Conservation (phyloP, 2,329 filamentous ascomycete species). For the Aspergillus pseudotamarii region DNA sequence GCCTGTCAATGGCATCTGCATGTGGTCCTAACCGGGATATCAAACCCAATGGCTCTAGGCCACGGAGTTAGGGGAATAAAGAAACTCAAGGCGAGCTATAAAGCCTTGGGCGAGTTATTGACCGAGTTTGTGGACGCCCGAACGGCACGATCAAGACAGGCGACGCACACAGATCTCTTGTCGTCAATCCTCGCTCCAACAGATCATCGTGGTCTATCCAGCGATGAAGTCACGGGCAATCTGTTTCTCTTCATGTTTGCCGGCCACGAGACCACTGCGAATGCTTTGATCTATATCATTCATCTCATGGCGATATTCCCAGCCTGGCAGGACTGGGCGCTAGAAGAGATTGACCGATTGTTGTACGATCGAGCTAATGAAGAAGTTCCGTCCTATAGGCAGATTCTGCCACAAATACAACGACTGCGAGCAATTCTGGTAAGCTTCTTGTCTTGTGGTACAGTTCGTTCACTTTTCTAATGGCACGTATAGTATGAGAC, state of each 20-base stretch:
- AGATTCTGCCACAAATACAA: background rate
- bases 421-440: constrained; percentile 8
- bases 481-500: constrained; percentile 4
- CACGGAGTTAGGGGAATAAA: background rate
- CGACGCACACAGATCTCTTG: background rate
- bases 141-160: background rate
- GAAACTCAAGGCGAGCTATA: too few species aligned
- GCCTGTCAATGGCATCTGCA: background rate
- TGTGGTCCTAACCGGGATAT: background rate
- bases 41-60: background rate
- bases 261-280: constrained; percentile 11
- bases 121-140: background rate
- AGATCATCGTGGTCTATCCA: background rate
- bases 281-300: constrained; percentile 2
- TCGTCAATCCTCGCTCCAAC: background rate
- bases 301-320: constrained; percentile 8
- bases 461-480: background rate
- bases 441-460: background rate
- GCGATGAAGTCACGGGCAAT: constrained; percentile 3
- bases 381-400: background rate
- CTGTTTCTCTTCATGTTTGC: constrained; percentile 9
- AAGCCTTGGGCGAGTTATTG: background rate
- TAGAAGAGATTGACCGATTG: background rate
- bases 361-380: background rate
- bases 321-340: constrained; percentile 7